Percentiles rank a stretch among this genome's conserved stretches.
Evolutionary conservation across 1,284 basidiomycete genomes (phyloP).

Genomic region (Coniferiporia weirii): DNA sequence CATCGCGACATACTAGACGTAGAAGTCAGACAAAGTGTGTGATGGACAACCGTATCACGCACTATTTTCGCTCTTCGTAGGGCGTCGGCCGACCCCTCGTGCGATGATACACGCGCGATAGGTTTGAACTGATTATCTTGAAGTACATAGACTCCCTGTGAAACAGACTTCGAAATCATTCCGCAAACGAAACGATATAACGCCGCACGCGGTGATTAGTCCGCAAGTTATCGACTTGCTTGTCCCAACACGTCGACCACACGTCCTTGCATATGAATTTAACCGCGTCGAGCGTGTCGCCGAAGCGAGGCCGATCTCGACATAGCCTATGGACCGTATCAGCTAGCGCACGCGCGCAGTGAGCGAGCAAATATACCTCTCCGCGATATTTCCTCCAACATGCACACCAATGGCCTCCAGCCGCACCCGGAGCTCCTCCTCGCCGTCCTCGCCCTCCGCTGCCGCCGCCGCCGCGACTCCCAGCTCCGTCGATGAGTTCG

Average conservation of each 20-base stretch:
- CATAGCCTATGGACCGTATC: constrained; percentile 50
- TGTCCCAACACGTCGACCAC: constrained; percentile 85
- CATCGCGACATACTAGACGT: constrained; percentile 66
- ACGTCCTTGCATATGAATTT: constrained; percentile 97
- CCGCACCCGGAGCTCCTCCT: constrained; percentile 63
- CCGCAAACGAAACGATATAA: not conserved
- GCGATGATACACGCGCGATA: constrained; percentile 71
- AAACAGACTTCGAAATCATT: not conserved
- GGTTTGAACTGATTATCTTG: constrained; percentile 91
- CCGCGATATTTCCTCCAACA: constrained; percentile 81
- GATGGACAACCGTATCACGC: constrained; percentile 25
- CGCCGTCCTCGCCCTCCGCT: constrained; percentile 55
- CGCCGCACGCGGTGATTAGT: constrained; percentile 82
- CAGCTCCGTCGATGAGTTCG: constrained; percentile 26
- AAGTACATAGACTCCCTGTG: constrained; percentile 86
- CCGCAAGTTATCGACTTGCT: constrained; percentile 92
- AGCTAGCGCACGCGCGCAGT: not conserved
- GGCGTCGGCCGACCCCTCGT: constrained; percentile 70
- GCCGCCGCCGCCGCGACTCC: constrained; percentile 20
- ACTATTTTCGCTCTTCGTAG: constrained; percentile 70
- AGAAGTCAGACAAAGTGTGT: not conserved
- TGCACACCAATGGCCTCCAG: constrained; percentile 83
- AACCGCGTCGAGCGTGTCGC: constrained; percentile 83
- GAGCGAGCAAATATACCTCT: constrained; percentile 53
- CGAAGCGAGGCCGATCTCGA: constrained; percentile 68